Percentiles rank a stretch among this genome's conserved stretches.
Evolutionary conservation across 352 stramenopile genomes (phyloP).

Genomic region (Phytopythium helicoides): DNA sequence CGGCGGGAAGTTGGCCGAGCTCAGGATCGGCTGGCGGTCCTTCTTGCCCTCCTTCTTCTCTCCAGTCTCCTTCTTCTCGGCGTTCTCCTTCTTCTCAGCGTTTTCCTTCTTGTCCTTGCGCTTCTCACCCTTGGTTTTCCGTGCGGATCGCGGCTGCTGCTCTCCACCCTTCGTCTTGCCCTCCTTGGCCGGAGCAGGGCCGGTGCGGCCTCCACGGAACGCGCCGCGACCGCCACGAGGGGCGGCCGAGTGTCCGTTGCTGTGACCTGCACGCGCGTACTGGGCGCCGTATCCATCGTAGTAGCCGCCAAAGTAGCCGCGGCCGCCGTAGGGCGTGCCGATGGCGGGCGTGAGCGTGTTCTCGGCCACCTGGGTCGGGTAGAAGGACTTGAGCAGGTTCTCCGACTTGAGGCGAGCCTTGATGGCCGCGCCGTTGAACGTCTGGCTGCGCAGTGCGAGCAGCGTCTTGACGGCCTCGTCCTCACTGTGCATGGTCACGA

Average conservation of each 20-base stretch:
- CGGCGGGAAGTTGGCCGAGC: conserved; percentile 80
- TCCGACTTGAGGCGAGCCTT: conserved; percentile 93
- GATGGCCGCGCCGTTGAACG: conserved; percentile 86
- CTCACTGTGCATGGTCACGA: conserved; percentile 89
- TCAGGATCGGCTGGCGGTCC: conserved; percentile 75
- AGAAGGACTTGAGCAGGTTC: conserved; percentile 92
- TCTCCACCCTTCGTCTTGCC: conserved; percentile 56
- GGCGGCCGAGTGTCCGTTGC: conserved; percentile 11
- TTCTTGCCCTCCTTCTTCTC: conserved; percentile 33
- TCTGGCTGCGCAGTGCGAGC: conserved; percentile 85
- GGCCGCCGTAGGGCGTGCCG: conserved; percentile 43
- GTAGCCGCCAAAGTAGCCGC: conserved; percentile 72
- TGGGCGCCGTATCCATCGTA: conserved; percentile 59
- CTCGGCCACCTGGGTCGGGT: conserved; percentile 67
- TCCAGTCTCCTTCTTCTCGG: conserved; percentile 31
- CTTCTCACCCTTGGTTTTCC: conserved; percentile 70
- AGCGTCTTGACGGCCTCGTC: conserved; percentile 85
- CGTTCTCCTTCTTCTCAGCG: conserved; percentile 26
- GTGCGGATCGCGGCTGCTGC: conserved; percentile 28
- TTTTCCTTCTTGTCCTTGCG: conserved; percentile 34
- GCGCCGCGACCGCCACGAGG: conserved; percentile 18
- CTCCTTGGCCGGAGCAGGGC: conserved; percentile 36
- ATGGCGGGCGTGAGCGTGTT: conserved; percentile 38
- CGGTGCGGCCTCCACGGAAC: conserved; percentile 30
- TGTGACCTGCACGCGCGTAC: conserved; percentile 24